Conservation (phyloP, 805 yeast genomes). For the Kregervanrija delftensis region DNA sequence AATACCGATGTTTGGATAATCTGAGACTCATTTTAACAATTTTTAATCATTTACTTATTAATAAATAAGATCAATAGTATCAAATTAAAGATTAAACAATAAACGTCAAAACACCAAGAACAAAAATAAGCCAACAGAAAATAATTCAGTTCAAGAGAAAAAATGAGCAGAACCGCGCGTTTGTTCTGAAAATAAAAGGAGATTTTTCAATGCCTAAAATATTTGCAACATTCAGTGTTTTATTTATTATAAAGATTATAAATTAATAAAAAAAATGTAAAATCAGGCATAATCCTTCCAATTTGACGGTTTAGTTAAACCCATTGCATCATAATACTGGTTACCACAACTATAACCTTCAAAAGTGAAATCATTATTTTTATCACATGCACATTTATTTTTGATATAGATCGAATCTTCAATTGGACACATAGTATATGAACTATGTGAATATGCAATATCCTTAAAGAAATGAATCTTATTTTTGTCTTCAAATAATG, state of each 20-base stretch:
- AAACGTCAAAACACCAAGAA: too few species aligned
- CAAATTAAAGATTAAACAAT: too few species aligned
- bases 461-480: slow-evolving; percentile 68
- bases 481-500: slow-evolving; percentile 47
- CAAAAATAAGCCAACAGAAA: neutral
- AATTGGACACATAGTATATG: slow-evolving; percentile 38
- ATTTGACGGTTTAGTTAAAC: slow-evolving; percentile 20
- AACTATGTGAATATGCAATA: slow-evolving; percentile 65
- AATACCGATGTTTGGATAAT: too few species aligned
- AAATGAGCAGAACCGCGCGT: neutral
- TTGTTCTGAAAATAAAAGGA: neutral
- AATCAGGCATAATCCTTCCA: slow-evolving; percentile 22
- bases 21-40: too few species aligned
- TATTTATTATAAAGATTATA: too few species aligned
- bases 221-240: too few species aligned
- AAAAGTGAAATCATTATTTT: slow-evolving; percentile 32
- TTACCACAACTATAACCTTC: slow-evolving; percentile 31
- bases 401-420: slow-evolving; percentile 21
- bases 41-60: too few species aligned
- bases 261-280: neutral
- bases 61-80: too few species aligned
- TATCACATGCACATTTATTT: slow-evolving; percentile 33
- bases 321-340: slow-evolving; percentile 23
- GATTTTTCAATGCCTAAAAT: neutral
- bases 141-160: neutral